Evolutionary conservation across 2,329 filamentous ascomycete species (phyloP), one percentile per base, ranked within the genome.

Genomic region (Penicillium sp.): DNA sequence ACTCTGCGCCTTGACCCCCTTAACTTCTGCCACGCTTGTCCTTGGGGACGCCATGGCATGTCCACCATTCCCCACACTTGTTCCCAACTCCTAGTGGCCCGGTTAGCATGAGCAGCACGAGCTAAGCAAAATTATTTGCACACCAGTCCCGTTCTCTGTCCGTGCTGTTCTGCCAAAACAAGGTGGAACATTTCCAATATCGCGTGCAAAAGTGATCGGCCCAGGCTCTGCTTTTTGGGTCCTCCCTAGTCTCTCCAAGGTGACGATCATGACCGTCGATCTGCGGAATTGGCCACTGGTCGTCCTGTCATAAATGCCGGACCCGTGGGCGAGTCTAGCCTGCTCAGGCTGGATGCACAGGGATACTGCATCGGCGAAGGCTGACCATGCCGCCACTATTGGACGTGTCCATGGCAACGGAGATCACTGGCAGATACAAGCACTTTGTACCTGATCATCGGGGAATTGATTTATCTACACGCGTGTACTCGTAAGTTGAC

Each of bases 81-180:
- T 47, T 60, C 47, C 43, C 53, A 49, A 49, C 51, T 41, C 23
- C 31, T 55, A 60, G 47, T 51, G 50, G 26, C 33, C 12, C 29
- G 26, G 49, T 43, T 20, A 52, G 40, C 35, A 49, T 29, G 51
- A 56, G 35, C 25, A 33, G 40, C 15, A 23, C 25, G 35, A 43
- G 45, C 45, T 56, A 59, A 43, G 50, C 29, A 53, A 56, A 57
- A 61, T 58, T 54, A 43, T 43, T 48, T 52, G 57, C 58, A 58
- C 56, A 61, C 56, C 58, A n/a, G 20, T 27, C 40, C 26, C 48
- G 22, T 42, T 50, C 49, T 42, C 40, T 25, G 25, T 25, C 48
- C 52, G 25, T 31, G 25, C 33, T 37, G 41, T 26, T 43, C 33
- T 37, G 23, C 48, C 31, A 15, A n/a, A n/a, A n/a, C 45, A 37